These are phyloP conservation scores for Cercospora citrullina DNA, from an alignment of 2,329 filamentous ascomycete genomes.

Conservation along the genomic window DNA sequence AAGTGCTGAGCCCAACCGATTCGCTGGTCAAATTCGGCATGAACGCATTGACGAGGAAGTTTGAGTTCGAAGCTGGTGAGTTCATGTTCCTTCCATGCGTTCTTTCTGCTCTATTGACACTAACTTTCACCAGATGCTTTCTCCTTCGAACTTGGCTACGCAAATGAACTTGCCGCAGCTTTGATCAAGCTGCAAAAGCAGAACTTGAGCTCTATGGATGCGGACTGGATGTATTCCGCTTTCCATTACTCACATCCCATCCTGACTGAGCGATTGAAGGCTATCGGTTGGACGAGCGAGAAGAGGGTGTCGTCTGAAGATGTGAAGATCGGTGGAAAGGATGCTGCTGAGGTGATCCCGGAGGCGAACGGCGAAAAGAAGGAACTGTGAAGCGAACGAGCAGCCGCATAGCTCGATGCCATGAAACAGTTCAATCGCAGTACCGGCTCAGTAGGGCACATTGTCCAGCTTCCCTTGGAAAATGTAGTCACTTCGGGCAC, in stretches of 20 bases:
- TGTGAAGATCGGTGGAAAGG: conserved; percentile 23
- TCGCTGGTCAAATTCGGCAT: conserved; percentile 91
- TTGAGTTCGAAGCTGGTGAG: conserved; percentile 88
- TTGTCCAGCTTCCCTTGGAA: background rate
- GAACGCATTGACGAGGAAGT: conserved; percentile 91
- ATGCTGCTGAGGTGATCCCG: background rate
- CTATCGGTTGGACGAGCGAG: conserved; percentile 79
- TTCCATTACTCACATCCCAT: conserved; percentile 99
- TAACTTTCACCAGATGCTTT: too few species aligned
- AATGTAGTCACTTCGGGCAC: background rate
- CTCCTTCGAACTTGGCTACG: conserved; percentile 80
- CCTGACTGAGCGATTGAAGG: conserved; percentile 86
- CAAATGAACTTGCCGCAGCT: conserved; percentile 76
- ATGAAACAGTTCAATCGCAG: background rate
- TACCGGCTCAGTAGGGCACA: background rate
- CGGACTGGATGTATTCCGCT: conserved; percentile 96
- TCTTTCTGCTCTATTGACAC: too few species aligned
- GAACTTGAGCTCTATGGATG: conserved; percentile 97
- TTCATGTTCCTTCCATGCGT: too few species aligned
- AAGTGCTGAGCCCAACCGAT: conserved; percentile 92
- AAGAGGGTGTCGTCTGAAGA: conserved; percentile 55
- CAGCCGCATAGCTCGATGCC: background rate
- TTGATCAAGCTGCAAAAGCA: conserved; percentile 98
- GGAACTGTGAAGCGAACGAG: conserved; percentile 12
- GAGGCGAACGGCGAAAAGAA: conserved; percentile 14